Conservation (phyloP, 345 rosid species). For the Garcia nutans region DNA sequence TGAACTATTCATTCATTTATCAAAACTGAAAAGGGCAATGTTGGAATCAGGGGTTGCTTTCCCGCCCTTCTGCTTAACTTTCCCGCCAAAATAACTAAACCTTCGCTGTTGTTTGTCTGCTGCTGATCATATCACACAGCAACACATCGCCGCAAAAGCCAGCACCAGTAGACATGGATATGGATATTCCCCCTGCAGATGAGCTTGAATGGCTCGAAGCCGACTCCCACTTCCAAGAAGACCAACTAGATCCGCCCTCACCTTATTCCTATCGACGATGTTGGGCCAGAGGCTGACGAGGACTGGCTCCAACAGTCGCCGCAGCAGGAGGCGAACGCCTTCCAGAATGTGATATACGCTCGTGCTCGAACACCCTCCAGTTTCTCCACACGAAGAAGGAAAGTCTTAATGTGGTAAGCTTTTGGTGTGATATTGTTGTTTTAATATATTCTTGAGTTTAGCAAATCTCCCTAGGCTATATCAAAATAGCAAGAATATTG, state of each 20-base stretch:
- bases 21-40: background rate
- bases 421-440: conserved; percentile 4
- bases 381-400: conserved; percentile 90
- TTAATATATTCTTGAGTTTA: background rate
- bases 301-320: conserved; percentile 69
- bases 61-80: conserved; percentile 13
- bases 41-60: background rate
- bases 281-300: conserved; percentile 36
- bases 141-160: background rate
- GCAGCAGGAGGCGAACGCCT: conserved; percentile 30
- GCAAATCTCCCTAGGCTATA: background rate
- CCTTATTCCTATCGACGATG: conserved; percentile 26
- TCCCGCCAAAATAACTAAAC: conserved; percentile 23
- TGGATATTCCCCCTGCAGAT: conserved; percentile 72
- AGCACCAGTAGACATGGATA: conserved; percentile 38
- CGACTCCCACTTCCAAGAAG: conserved; percentile 47
- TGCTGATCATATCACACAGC: background rate
- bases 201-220: conserved; percentile 95
- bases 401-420: conserved; percentile 73
- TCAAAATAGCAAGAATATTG: background rate
- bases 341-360: conserved; percentile 91
- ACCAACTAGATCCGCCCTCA: conserved; percentile 36
- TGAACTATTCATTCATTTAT: too few species aligned
- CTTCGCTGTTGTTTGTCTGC: background rate
- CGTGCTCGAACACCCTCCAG: conserved; percentile 94